phyloP scores from a whole-genome alignment of 805 yeast genomes.

The Spathaspora sp. region DNA sequence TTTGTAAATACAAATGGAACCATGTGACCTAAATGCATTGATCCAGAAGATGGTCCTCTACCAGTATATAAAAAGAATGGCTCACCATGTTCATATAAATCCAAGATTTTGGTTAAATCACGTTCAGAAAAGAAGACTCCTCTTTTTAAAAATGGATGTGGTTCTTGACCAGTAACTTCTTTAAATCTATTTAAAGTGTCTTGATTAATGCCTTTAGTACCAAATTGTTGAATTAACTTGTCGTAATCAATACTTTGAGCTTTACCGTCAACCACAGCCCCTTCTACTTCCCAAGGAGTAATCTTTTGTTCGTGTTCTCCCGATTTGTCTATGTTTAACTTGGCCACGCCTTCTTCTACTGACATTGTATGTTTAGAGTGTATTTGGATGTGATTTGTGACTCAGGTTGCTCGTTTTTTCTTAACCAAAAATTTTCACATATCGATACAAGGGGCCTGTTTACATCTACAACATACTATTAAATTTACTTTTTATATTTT shows the following conservation, averaged over 20 bases:
- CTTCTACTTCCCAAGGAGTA: constrained; percentile 99
- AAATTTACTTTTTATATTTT: background rate
- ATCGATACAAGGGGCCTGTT: background rate
- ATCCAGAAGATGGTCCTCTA: constrained; percentile 92
- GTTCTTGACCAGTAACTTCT: constrained; percentile 80
- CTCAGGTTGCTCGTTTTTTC: background rate
- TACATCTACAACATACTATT: background rate
- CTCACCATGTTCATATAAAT: constrained; percentile 89
- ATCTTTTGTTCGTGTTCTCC: constrained; percentile 31
- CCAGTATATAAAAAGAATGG: constrained; percentile 96
- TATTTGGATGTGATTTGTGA: background rate
- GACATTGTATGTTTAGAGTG: constrained; percentile 5
- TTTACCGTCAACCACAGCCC: constrained; percentile 93
- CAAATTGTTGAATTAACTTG: constrained; percentile 80
- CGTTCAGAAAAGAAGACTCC: constrained; percentile 93
- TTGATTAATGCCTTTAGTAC: constrained; percentile 66
- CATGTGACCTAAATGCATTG: constrained; percentile 97
- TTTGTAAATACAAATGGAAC: constrained; percentile 92
- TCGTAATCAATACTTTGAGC: constrained; percentile 91
- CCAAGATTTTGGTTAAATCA: constrained; percentile 74
- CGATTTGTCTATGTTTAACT: constrained; percentile 6
- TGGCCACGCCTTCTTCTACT: constrained; percentile 14
- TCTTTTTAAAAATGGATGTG: constrained; percentile 85
- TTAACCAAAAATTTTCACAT: background rate
- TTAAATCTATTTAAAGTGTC: constrained; percentile 77